Percentiles rank a stretch among this genome's conserved stretches.
Evolutionary conservation across 2,329 filamentous ascomycete species (phyloP).

Genomic region (Basipetospora chlamydospora): DNA sequence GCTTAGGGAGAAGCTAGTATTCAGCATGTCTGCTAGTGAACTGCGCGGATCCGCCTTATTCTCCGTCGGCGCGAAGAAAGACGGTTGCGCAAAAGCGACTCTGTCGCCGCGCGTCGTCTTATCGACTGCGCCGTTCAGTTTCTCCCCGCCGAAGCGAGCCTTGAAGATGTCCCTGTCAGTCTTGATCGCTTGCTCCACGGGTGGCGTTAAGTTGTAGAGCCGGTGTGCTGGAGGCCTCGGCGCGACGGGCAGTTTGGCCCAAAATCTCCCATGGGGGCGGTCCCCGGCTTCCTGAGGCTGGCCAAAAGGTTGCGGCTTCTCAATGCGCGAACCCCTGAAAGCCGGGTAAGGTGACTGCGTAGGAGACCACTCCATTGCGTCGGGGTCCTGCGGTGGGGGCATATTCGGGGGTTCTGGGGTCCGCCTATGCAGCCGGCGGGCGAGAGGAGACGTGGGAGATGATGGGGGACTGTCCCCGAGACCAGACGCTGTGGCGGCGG

Average conservation of each 20-base stretch:
- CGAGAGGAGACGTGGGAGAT: no score
- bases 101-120: background rate
- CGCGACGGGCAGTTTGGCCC: constrained; percentile 48
- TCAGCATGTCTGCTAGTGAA: constrained; percentile 21
- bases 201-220: constrained; percentile 28
- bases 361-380: constrained; percentile 56
- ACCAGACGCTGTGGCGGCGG: background rate
- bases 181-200: constrained; percentile 24
- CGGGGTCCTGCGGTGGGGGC: constrained; percentile 10
- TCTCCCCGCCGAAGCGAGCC: constrained; percentile 1
- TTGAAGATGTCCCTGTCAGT: constrained; percentile 4
- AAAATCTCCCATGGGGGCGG: constrained; percentile 36
- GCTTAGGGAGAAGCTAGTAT: constrained; percentile 19
- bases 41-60: constrained; percentile 19
- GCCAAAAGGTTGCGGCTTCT: constrained; percentile 24
- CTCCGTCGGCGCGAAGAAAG: constrained; percentile 30
- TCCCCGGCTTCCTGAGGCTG: constrained; percentile 17
- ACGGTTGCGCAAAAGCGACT: constrained; percentile 36
- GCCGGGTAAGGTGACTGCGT: constrained; percentile 32
- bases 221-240: constrained; percentile 44
- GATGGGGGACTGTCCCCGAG: background rate
- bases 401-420: background rate
- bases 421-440: background rate
- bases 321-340: constrained; percentile 19
- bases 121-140: background rate